Evolutionary conservation across 306 rosid species (phyloP), one percentile per base, ranked within the genome.

Genomic region (Carpinus fangiana): DNA sequence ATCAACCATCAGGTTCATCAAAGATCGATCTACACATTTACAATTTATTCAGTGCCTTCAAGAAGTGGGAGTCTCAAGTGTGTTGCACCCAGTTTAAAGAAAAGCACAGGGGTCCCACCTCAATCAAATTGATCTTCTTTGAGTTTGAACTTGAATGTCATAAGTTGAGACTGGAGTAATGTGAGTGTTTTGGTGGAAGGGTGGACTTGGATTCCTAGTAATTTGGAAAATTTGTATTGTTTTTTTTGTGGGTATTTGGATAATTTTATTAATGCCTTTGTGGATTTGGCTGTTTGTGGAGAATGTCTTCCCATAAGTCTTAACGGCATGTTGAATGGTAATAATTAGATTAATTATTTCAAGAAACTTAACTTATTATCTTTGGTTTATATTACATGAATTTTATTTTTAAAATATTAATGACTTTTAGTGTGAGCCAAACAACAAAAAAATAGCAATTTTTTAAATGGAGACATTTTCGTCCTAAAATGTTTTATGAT

Each of bases 151-250:
- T 54, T 12, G 78, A 72, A 61, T 82, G 87, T 11, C 65, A 75
- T 10, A 76, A 67, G 48, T 50, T 72, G 76, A 82, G 72, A 70
- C 60, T 73, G 80, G 79, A 82, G 21, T 77, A 81, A 81, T 20
- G 82, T 84, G 12, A 69, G 80, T 34, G 74, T 87, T 52, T 76
- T 87, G 85, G 89, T 85, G 52, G 80, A 87, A 75, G 84, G 87
- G 7, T 87, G 90, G 89, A 85, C 87, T 75, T 87, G 87, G 86
- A 80, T 85, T 75, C 87, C 90, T 77, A 85, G 85, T 73, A 87
- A 85, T 80, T 73, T 87, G 77, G 89, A 87, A 9, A 85, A 77
- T 82, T 66, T 85, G 80, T 54, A 34, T 34, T 4, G 0, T 55
- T 38, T 38, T 38, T 38, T 4, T 38, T 18, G 10, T 20, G 3